Evolutionary conservation across 129 eudicot genomes (phyloP), one percentile per base, ranked within the genome.

Genomic region (Lactuca sativa): DNA sequence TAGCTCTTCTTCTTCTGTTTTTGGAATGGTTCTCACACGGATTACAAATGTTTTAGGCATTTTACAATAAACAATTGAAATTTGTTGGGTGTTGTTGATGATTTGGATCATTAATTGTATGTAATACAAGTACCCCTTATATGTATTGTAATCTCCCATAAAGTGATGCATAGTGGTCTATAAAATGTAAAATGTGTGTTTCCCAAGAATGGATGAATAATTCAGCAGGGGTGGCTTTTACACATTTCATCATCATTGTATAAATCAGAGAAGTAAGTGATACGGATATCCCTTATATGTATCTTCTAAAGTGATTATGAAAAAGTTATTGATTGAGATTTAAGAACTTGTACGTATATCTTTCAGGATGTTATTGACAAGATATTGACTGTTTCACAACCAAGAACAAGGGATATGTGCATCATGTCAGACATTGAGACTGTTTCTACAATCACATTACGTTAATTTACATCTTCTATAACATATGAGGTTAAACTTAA

Each of bases 211-310:
- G 97, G 97, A 91, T 91, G 96, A 82, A 85, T 63, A 88, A 16
- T 76, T 83, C 97, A 12, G 96, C 97, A n/a, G 97, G 97, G 21
- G 69, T 81, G 32, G 97, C 97, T 43, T 91, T 91, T 84, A 86
- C 91, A 47, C 96, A 91, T 9, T 96, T 88, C 72, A 86, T 82
- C 81, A 82, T 91, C 70, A 85, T 74, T 31, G 69, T 86, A 44
- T 74, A 83, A 1, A 76, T 71, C 7, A 96, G 96, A 57, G 97
- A 91, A 96, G 97, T 88, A 73, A 62, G 66, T 31, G 13, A 48
- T 57, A 18, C 21, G 0, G 1, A 18, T 18, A 18, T 7, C 51
- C 13, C 49, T 69, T 54, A 43, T 38, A 21, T 6, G 11, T 18
- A 18, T 18, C 21, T 18, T 10, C 38, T 11, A 55, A 43, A 6